Evolutionary conservation across 2,329 filamentous ascomycete species (phyloP), one percentile per base, ranked within the genome.

Genomic region (Macrophomina tecta): DNA sequence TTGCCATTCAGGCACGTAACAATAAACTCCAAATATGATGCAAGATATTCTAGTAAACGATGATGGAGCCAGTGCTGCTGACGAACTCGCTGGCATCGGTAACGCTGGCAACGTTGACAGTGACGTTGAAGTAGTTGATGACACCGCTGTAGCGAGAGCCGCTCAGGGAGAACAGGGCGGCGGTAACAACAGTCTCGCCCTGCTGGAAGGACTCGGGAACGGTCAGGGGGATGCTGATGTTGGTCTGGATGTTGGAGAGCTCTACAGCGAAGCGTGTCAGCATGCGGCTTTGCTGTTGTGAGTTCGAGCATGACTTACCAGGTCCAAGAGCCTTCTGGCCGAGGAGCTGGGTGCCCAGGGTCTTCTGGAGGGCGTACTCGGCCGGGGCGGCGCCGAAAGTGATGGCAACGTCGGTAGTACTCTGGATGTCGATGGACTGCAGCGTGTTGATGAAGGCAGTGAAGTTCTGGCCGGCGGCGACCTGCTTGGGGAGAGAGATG

Each of bases 381-480:
- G 61, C 2, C 69, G 71, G 56, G 4, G 68, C 60, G 68, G 75
- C 80, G 42, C 82, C 82, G 69, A 82, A 82, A 38, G 78, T 80
- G 11, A 83, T 77, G 63, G 81, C 76, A 4, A 84, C 73, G 68
- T 84, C 82, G 69, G 76, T 72, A 28, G 82, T 78, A 60, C 73
- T 67, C 72, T 84, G 82, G 71, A 81, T 80, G 75, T 82, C 36
- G 36, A 38, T 38, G 36, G 36, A 83, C 73, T 78, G 76, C 58
- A 78, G 73, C 51, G 78, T 79, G 46, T 75, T 60, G 69, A 84
- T 76, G 28, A 76, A 74, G 70, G 80, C 74, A 45, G 75, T 71
- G 73, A 82, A 79, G 55, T 74, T 71, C 28, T 67, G 58, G 68
- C 78, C 80, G 12, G 80, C 75, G 46, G 72, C 73, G 68, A 84